Conservation (phyloP, 345 rosid genomes). For the Bruguiera sexangula region DNA sequence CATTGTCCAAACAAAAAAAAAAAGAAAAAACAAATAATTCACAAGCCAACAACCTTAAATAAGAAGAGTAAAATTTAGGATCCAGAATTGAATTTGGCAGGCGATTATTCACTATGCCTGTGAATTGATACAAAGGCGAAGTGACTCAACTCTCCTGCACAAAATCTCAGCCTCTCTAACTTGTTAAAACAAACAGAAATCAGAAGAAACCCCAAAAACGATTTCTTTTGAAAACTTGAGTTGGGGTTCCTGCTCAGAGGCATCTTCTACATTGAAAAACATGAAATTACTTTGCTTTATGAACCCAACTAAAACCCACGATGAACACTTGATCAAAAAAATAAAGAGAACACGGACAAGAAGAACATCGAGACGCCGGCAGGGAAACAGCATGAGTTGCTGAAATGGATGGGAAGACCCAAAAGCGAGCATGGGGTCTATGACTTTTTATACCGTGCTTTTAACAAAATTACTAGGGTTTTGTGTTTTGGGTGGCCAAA, state of each 20-base stretch:
- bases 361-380: not conserved
- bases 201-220: conserved; percentile 18
- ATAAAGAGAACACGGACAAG: not conserved
- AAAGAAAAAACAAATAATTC: no score
- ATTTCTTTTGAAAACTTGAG: not conserved
- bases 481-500: not conserved
- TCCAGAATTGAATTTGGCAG: conserved; percentile 25
- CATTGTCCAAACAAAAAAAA: not conserved
- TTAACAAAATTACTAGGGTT: not conserved
- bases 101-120: conserved; percentile 44
- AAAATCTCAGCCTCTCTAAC: conserved; percentile 33
- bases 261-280: not conserved
- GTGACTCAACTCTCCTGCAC: conserved; percentile 54
- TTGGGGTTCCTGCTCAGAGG: conserved; percentile 27
- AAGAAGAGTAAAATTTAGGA: not conserved
- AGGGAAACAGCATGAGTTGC: not conserved
- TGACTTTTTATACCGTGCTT: not conserved
- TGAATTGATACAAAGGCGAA: conserved; percentile 19
- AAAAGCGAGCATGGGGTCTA: accelerated
- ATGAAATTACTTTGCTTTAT: not conserved
- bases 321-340: not conserved
- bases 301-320: no score
- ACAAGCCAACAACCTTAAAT: not conserved
- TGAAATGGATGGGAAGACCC: not conserved
- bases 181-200: not conserved